Conservation (phyloP, 768 basidiomycete genomes). For the Cystofilobasidium ferigula region DNA sequence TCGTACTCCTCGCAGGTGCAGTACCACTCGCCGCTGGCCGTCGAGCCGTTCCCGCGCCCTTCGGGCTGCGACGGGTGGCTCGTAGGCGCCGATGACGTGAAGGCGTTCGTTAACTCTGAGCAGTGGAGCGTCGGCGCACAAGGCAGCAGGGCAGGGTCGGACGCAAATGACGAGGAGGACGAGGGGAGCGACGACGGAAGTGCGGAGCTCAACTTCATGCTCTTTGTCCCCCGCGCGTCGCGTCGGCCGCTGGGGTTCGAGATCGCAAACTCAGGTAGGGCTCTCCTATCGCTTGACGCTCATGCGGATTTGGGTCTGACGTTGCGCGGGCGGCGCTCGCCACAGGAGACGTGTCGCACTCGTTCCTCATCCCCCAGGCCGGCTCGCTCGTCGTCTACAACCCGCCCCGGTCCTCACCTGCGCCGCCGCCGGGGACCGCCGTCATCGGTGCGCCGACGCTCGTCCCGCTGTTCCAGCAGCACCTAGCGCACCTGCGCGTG, state of each 20-base stretch:
- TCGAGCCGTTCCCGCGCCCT: constrained; percentile 47
- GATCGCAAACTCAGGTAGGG: constrained; percentile 48
- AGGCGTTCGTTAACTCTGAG: constrained; percentile 88
- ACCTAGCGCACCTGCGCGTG: constrained; percentile 58
- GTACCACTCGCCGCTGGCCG: constrained; percentile 77
- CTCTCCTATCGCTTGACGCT: too few species aligned
- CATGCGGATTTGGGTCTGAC: background rate
- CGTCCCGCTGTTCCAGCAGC: constrained; percentile 46
- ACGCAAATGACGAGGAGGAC: background rate
- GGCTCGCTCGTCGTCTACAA: constrained; percentile 77
- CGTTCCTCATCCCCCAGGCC: constrained; percentile 89
- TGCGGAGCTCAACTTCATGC: constrained; percentile 65
- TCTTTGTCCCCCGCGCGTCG: constrained; percentile 68
- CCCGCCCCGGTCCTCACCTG: too few species aligned
- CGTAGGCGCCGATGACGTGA: constrained; percentile 69
- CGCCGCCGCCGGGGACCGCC: background rate
- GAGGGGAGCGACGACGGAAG: constrained; percentile 37
- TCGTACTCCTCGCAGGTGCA: constrained; percentile 91
- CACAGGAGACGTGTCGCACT: constrained; percentile 46
- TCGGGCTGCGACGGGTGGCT: constrained; percentile 43
- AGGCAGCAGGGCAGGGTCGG: background rate
- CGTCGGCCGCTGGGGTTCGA: constrained; percentile 52
- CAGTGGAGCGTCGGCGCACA: constrained; percentile 78
- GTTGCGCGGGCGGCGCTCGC: background rate
- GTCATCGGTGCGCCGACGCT: constrained; percentile 2